Percentiles rank a stretch among this genome's conserved stretches.
phyloP scores from a whole-genome alignment of 164 flowering plant genomes.

The Pachysandra terminalis region DNA sequence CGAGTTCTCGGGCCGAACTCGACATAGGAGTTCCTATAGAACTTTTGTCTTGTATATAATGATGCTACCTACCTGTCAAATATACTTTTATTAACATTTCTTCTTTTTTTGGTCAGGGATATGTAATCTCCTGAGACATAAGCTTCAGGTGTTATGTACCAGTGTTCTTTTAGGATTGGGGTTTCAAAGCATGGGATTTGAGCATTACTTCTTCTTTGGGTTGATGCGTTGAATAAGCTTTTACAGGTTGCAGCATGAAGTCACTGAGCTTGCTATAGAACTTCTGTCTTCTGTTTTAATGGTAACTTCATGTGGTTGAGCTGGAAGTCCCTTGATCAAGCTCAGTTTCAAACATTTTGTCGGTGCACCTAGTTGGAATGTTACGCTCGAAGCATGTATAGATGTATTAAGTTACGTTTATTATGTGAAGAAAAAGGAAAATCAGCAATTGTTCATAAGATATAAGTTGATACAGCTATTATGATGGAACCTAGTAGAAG shows the following conservation, averaged over 20 bases:
- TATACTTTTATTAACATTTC: not conserved
- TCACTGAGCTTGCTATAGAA: not conserved
- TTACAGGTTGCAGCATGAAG: not conserved
- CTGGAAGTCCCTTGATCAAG: not conserved
- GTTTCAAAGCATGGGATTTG: slow-evolving; percentile 32
- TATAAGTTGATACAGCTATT: no score
- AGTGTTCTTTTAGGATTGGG: slow-evolving; percentile 47
- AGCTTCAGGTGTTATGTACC: slow-evolving; percentile 23
- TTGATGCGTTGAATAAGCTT: slow-evolving; percentile 33
- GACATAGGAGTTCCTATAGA: no score
- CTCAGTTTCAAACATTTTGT: not conserved
- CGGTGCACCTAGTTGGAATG: not conserved
- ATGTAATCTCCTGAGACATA: slow-evolving; percentile 20
- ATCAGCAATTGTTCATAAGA: not conserved
- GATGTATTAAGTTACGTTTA: no score
- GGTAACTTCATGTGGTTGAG: not conserved
- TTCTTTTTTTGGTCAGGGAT: slow-evolving; percentile 31
- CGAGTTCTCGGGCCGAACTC: no score
- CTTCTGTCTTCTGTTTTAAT: not conserved
- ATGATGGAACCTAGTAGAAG: no score
- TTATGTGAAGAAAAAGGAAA: not conserved
- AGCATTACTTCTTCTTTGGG: slow-evolving; percentile 47
- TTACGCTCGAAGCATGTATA: not conserved
- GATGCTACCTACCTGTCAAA: not conserved
- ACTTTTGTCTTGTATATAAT: no score